A percentile compares a stretch with the other conserved stretches of the same genome.
These are phyloP conservation scores for Paradendryphiella salina DNA, from an alignment of 2,329 filamentous ascomycete species.

Conservation along the genomic window DNA sequence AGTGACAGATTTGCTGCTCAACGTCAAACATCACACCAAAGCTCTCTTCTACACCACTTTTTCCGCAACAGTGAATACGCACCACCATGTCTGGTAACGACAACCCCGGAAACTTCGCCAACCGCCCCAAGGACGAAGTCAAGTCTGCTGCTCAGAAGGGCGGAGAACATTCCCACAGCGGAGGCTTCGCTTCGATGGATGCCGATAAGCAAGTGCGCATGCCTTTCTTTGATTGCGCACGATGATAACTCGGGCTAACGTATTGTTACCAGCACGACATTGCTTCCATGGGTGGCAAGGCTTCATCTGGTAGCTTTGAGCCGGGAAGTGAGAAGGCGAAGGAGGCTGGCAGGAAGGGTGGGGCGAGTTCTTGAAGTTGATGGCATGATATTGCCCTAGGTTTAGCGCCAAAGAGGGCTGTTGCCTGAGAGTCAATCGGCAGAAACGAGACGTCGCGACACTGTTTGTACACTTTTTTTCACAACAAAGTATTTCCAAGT, in stretches of 20 bases:
- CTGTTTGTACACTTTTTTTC: background rate
- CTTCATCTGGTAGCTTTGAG: slow-evolving; percentile 59
- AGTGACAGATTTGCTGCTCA: too few species aligned
- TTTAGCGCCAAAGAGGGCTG: background rate
- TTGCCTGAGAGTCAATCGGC: background rate
- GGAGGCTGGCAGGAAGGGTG: slow-evolving; percentile 60
- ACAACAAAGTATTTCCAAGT: too few species aligned
- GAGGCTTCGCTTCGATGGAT: slow-evolving; percentile 47
- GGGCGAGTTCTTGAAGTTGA: slow-evolving; percentile 25
- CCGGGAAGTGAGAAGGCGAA: slow-evolving; percentile 56
- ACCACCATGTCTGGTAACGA: slow-evolving; percentile 43
- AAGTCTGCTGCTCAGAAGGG: slow-evolving; percentile 52
- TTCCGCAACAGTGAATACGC: too few species aligned
- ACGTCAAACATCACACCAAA: too few species aligned
- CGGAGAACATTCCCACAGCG: slow-evolving; percentile 44
- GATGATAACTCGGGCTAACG: slow-evolving; percentile 1
- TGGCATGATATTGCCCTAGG: background rate
- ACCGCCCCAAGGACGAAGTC: slow-evolving; percentile 54
- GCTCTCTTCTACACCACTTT: too few species aligned
- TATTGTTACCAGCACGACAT: slow-evolving; percentile 52
- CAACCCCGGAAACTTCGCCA: slow-evolving; percentile 57
- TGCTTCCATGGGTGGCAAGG: slow-evolving; percentile 59
- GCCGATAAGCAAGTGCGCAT: slow-evolving; percentile 38
- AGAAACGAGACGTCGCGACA: background rate
- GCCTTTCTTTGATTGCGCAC: background rate